Evolutionary conservation across 2,329 filamentous ascomycete species (phyloP), one percentile per base, ranked within the genome.

Genomic region (Clarireedia hainanense): DNA sequence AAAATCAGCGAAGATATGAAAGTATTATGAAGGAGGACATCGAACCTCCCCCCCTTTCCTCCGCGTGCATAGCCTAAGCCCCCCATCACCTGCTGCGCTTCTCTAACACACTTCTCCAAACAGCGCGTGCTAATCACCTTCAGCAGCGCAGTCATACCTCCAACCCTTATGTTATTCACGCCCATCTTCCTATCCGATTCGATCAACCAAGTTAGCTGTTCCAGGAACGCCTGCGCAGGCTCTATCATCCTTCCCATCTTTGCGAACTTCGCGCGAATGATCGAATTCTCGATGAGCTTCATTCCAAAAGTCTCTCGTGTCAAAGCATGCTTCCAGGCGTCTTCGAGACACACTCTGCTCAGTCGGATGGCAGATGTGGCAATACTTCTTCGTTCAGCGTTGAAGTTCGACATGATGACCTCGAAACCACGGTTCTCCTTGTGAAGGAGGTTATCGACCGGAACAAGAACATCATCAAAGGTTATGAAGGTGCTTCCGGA

Each of bases 361-460:
- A 82, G 77, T 47, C 80, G 74, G 53, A 84, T 80, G 57, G 77
- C 78, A 23, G 74, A 74, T 2, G 79, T 76, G 1, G 80, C 75
- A 64, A 86, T 76, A 59, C 78, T 74, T 60, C 81, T 80, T 6
- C 83, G 73, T 67, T 86, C 83, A 17, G 75, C 72, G 62, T 82
- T 81, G 67, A 82, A 82, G 63, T 81, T 79, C 6, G 70, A 74
- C 81, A 84, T 83, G 62, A 84, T 77, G 60, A 80, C 76, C 43
- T 71, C 70, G 68, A 83, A 83, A 2, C 80, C 81, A 20, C 74
- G 64, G 57, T 80, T 80, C 58, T 82, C 79, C 30, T 70, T 65
- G 4, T 80, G 80, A 2, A 84, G 61, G 1, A 81, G 70, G 55
- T 82, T 80, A 26, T 73, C 72, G 0, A 71, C 72, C 0, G 80